These are phyloP conservation scores for Paxillus ammoniavirescens DNA, from an alignment of 768 basidiomycete genomes.

Conservation along the genomic window DNA sequence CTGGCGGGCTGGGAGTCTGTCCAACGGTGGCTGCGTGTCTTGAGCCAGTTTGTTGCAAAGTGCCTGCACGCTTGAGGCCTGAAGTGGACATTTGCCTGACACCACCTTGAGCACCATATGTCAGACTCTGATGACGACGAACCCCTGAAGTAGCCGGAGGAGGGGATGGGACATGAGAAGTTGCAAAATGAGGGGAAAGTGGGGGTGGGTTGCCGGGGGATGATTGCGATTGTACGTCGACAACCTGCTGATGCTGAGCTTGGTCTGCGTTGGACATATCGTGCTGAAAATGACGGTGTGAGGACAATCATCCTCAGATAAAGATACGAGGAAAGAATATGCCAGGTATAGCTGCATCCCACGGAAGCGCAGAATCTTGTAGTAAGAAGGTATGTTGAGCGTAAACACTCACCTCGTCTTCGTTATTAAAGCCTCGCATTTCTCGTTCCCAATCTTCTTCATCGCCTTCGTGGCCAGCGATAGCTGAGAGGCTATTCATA, in stretches of 20 bases:
- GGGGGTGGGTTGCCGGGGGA: slow-evolving; percentile 46
- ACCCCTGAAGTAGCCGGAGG: slow-evolving; percentile 71
- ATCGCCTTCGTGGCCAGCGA: slow-evolving; percentile 83
- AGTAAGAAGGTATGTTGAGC: slow-evolving; percentile 4
- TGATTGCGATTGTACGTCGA: slow-evolving; percentile 48
- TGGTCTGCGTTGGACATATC: slow-evolving; percentile 20
- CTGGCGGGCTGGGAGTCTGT: slow-evolving; percentile 45
- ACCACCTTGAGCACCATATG: slow-evolving; percentile 58
- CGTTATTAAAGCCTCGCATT: slow-evolving; percentile 53
- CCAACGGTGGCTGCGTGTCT: slow-evolving; percentile 28
- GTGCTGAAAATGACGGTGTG: slow-evolving; percentile 20
- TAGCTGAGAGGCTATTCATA: slow-evolving; percentile 80
- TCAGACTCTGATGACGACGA: slow-evolving; percentile 78
- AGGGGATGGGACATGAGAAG: slow-evolving; percentile 58
- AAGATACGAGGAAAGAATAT: slow-evolving; percentile 10
- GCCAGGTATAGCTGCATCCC: slow-evolving; percentile 3
- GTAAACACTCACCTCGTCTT: slow-evolving; percentile 58
- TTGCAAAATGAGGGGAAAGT: slow-evolving; percentile 59
- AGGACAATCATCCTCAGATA: slow-evolving; percentile 16
- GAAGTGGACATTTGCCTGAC: slow-evolving; percentile 46
- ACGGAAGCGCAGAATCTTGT: not conserved
- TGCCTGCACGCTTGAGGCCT: slow-evolving; percentile 74
- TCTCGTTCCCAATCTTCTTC: slow-evolving; percentile 86
- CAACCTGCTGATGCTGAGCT: slow-evolving; percentile 44
- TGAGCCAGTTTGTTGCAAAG: slow-evolving; percentile 50